A percentile compares a stretch with the other conserved stretches of the same genome.
Evolutionary conservation across 83 land plant species (phyloP).

Genomic region (Picea abies): DNA sequence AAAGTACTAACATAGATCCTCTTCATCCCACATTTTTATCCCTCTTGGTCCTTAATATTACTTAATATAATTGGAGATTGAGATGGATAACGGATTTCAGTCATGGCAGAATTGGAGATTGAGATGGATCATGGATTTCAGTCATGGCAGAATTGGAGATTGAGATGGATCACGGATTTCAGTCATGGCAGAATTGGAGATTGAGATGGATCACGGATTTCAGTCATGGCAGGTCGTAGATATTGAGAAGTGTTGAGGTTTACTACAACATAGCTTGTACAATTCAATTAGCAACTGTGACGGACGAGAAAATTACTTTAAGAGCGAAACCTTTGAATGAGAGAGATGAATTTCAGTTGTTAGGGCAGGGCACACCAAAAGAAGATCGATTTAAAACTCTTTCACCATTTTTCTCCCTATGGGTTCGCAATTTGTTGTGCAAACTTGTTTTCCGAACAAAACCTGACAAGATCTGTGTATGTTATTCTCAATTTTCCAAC

Average conservation of each 20-base stretch:
- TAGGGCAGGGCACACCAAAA: not conserved
- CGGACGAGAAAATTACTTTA: not conserved
- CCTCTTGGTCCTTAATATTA: too few species aligned
- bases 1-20: not conserved
- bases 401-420: not conserved
- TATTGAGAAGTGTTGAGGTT: not conserved
- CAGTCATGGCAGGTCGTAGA: not conserved
- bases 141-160: not conserved
- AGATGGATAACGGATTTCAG: too few species aligned
- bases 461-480: not conserved
- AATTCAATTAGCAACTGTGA: not conserved
- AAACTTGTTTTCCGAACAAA: not conserved
- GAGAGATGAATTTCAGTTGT: not conserved
- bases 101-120: not conserved
- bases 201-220: too few species aligned
- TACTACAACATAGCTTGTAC: not conserved
- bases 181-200: not conserved
- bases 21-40: not conserved
- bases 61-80: too few species aligned
- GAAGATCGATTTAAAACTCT: not conserved
- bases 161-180: too few species aligned
- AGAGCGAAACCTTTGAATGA: not conserved
- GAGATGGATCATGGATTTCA: too few species aligned
- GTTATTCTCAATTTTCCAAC: not conserved
- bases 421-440: not conserved